Conservation (phyloP, 225 moss, liverwort and hornwort species). For the Polytrichum formosum region DNA sequence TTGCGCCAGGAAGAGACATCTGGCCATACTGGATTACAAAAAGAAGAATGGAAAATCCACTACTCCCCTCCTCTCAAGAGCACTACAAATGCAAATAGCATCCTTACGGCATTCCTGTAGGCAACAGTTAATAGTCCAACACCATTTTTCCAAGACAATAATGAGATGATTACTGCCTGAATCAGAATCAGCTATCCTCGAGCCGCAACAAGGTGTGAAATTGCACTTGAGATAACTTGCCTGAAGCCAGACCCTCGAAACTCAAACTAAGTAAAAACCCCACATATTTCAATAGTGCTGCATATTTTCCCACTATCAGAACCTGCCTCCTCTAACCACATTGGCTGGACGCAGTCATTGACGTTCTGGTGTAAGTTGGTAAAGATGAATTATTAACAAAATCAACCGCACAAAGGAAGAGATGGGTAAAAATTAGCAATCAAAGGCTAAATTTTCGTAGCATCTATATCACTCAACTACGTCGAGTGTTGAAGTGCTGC, state of each 20-base stretch:
- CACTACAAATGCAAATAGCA: not conserved
- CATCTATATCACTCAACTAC: too few relatives aligned
- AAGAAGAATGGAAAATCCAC: not conserved
- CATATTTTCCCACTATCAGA: constrained; percentile 16
- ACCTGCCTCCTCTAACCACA: constrained; percentile 11
- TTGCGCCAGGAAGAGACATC: constrained; percentile 21
- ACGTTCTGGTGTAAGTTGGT: constrained; percentile 9
- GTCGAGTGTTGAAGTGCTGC: too few relatives aligned
- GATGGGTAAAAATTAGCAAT: too few relatives aligned
- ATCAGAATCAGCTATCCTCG: too few relatives aligned
- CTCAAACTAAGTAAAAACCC: constrained; percentile 8
- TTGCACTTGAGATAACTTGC: constrained; percentile 2
- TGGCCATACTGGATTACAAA: constrained; percentile 11
- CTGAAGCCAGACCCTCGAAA: constrained; percentile 17
- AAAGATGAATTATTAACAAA: too few relatives aligned
- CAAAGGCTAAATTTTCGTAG: too few relatives aligned
- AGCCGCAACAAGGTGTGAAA: not conserved
- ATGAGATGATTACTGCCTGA: too few relatives aligned
- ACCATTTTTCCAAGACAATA: constrained; percentile 2
- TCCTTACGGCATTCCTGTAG: not conserved
- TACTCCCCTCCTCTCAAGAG: not conserved
- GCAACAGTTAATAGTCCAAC: constrained; percentile 3
- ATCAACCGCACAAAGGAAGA: too few relatives aligned
- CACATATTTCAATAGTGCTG: constrained; percentile 8
- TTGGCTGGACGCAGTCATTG: too few relatives aligned